Conservation (phyloP, 1,284 basidiomycete species). For the Trichosporon coremiiforme region DNA sequence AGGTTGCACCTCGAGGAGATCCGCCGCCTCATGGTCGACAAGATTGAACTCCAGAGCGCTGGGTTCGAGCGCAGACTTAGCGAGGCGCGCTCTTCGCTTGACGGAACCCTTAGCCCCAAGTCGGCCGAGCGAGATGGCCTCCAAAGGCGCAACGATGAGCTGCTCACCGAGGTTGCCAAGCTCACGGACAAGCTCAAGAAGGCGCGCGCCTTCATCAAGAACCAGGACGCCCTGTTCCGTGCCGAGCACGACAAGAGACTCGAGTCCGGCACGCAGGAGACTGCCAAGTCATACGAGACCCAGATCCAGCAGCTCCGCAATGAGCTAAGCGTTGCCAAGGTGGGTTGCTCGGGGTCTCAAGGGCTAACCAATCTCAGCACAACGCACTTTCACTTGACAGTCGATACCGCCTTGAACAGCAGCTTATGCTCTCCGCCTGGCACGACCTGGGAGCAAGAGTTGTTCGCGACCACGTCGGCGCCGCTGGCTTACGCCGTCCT, state of each 20-base stretch:
- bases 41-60: slow-evolving; percentile 84
- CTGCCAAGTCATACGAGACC: slow-evolving; percentile 63
- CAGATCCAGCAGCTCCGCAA: slow-evolving; percentile 72
- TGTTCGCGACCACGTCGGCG: slow-evolving; percentile 59
- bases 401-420: slow-evolving; percentile 73
- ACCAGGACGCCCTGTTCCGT: slow-evolving; percentile 75
- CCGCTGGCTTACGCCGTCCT: slow-evolving; percentile 37
- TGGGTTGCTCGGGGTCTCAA: slow-evolving; percentile 38
- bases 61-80: slow-evolving; percentile 73
- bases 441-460: slow-evolving; percentile 70
- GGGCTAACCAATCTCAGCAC: slow-evolving; percentile 16
- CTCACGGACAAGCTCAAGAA: slow-evolving; percentile 77
- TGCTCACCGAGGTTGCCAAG: slow-evolving; percentile 72
- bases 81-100: slow-evolving; percentile 71
- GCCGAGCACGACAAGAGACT: slow-evolving; percentile 36
- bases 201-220: slow-evolving; percentile 87
- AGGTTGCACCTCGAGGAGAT: slow-evolving; percentile 89
- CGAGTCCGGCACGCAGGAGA: slow-evolving; percentile 13
- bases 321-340: slow-evolving; percentile 67
- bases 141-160: slow-evolving; percentile 72
- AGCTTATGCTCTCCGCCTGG: slow-evolving; percentile 73
- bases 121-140: slow-evolving; percentile 63
- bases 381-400: slow-evolving; percentile 22
- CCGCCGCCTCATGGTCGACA: slow-evolving; percentile 81
- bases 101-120: slow-evolving; percentile 72